Evolutionary conservation across 2,329 filamentous ascomycete genomes (phyloP).

Genomic region (Venturia nashicola): DNA sequence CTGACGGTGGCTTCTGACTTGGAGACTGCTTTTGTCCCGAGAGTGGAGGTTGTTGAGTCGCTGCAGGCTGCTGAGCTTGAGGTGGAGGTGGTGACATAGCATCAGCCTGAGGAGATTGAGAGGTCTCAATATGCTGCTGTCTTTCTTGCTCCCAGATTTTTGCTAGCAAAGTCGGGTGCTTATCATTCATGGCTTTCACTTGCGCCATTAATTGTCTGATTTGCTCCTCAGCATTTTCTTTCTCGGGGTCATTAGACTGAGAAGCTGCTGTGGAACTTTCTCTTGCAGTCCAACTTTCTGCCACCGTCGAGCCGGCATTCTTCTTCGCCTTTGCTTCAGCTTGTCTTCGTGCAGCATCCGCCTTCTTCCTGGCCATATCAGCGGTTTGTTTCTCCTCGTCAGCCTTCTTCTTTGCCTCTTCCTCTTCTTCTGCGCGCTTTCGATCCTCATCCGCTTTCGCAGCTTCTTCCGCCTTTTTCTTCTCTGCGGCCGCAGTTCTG

Average conservation of each 20-base stretch:
- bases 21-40: conserved; percentile 4
- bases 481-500: conserved; percentile 11
- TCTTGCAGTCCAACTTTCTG: background rate
- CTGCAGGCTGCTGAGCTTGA: background rate
- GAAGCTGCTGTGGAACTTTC: no score
- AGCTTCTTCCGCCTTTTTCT: conserved; percentile 17
- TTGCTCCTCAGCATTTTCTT: conserved; percentile 33
- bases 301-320: conserved; percentile 15
- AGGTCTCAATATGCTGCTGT: conserved; percentile 18
- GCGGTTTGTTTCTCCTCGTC: conserved; percentile 10
- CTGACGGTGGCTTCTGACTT: conserved; percentile 4
- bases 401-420: conserved; percentile 13
- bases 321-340: conserved; percentile 9
- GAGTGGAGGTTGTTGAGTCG: background rate
- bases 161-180: conserved; percentile 42
- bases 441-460: conserved; percentile 19
- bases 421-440: conserved; percentile 14
- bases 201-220: conserved; percentile 44
- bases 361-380: conserved; percentile 13
- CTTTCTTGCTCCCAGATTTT: conserved; percentile 45
- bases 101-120: background rate
- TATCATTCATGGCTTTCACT: conserved; percentile 44
- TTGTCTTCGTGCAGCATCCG: conserved; percentile 14
- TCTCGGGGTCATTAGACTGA: background rate
- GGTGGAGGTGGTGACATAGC: background rate